Conservation (phyloP, 345 rosid species). For the Heritiera littoralis region DNA sequence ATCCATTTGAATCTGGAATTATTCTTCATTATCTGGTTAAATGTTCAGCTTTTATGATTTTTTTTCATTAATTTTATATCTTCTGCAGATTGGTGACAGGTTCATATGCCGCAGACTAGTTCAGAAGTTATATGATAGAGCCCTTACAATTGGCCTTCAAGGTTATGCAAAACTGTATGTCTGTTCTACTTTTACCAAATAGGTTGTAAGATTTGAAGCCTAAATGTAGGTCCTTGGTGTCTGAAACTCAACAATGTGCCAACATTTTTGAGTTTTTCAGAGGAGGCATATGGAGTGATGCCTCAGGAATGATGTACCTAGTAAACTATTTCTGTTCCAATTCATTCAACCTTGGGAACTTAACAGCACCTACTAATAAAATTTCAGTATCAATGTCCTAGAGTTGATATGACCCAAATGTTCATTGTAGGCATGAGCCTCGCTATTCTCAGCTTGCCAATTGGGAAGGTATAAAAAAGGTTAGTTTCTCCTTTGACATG, state of each 20-base stretch:
- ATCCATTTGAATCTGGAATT: background rate
- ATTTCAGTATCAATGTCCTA: background rate
- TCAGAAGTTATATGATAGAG: slow-evolving; percentile 82
- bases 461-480: slow-evolving; percentile 95
- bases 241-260: slow-evolving; percentile 12
- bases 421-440: slow-evolving; percentile 75
- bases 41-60: background rate
- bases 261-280: background rate
- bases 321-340: background rate
- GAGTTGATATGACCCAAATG: slow-evolving; percentile 21
- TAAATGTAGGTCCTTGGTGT: background rate
- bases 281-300: slow-evolving; percentile 1
- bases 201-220: slow-evolving; percentile 3
- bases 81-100: slow-evolving; percentile 82
- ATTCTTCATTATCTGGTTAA: background rate
- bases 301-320: background rate
- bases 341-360: background rate
- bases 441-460: slow-evolving; percentile 84
- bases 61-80: background rate
- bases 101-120: slow-evolving; percentile 64
- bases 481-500: slow-evolving; percentile 29
- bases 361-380: background rate
- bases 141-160: slow-evolving; percentile 85
- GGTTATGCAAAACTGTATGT: slow-evolving; percentile 91
- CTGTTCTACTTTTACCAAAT: slow-evolving; percentile 24